Base-by-base conservation (phyloP, 768 basidiomycete genomes). In the Floccularia luteovirens region DNA sequence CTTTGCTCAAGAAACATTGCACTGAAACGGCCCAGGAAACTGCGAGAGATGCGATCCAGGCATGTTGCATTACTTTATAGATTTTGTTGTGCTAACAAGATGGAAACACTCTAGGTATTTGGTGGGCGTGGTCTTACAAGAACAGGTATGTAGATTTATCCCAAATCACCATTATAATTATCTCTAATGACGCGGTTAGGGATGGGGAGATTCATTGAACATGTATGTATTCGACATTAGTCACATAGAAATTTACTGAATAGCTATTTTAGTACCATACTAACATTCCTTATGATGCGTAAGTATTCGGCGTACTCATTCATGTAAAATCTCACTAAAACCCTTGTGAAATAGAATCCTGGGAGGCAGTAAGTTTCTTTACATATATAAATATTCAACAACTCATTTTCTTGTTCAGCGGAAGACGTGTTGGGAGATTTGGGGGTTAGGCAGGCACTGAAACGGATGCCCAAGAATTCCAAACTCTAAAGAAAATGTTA, bases 81-180 rank as follows among this genome's bases (percentile, higher is more conserved):
- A 2, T 27, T 24, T 16, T 37, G n/a, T n/a, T n/a, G n/a, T n/a
- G n/a, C n/a, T n/a, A n/a, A n/a, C 20, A 6, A n/a, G 10, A 32
- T 16, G 22, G 5, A 31, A 19, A 71, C 74, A 4, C 65, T 39
- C 12, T 28, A 83, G 67, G 74, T 90, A 46, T 90, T 90, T 47
- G 88, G 90, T 48, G 90, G 90, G 6, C 75, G 90, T 41, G 90
- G 85, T 35, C 76, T 92, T 43, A 90, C 90, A 20, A 71, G 73
- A 56, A 77, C 77, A 11, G 88, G 89, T 22, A 79, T 79, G 77
- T 8, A 28, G 12, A 3, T 24, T 37, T 10, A 19, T 37, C 10
- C 27, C 27, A 8, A 34, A 12, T 37, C 24, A 37, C 14, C 8
- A 8, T 8, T 10, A 12, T n/a, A 7, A 7, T 17, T 17, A 34